phyloP scores from a whole-genome alignment of 1,139 yeast genomes.

The Geotrichum carabidarum region DNA sequence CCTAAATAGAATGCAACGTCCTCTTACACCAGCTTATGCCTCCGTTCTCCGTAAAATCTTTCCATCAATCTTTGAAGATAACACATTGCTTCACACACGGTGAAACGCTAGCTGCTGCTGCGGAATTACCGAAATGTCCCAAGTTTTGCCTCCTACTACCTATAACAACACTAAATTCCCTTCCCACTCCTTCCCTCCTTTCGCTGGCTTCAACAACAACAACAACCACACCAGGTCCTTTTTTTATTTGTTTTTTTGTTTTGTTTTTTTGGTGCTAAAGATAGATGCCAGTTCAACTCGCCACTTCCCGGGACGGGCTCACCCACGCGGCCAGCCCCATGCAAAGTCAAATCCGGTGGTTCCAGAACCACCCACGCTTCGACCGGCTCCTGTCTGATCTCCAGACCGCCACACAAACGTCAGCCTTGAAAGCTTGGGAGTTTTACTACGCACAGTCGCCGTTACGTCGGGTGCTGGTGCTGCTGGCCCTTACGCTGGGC shows the following conservation, averaged over 20 bases:
- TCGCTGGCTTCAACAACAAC: no score
- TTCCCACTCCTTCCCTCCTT: no score
- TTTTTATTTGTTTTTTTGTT: background rate
- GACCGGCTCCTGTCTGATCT: background rate
- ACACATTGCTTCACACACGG: no score
- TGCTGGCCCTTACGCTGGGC: conserved; percentile 23
- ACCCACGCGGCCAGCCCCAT: background rate
- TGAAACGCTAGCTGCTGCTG: no score
- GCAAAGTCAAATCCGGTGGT: background rate
- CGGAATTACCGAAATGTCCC: no score
- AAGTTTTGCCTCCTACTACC: no score
- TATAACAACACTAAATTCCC: no score
- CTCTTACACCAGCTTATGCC: no score
- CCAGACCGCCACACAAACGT: background rate
- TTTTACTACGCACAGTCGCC: conserved; percentile 5
- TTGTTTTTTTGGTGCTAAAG: background rate
- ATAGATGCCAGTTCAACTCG: conserved; percentile 11
- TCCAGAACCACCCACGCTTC: conserved; percentile 4
- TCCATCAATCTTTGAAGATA: no score
- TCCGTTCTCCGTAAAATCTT: no score
- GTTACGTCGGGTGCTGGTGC: conserved; percentile 9
- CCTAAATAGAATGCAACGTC: no score
- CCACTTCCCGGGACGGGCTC: conserved; percentile 5
- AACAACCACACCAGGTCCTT: background rate
- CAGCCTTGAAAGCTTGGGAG: background rate